Conservation (phyloP, 805 yeast species). For the Ascoidea rubescens region DNA sequence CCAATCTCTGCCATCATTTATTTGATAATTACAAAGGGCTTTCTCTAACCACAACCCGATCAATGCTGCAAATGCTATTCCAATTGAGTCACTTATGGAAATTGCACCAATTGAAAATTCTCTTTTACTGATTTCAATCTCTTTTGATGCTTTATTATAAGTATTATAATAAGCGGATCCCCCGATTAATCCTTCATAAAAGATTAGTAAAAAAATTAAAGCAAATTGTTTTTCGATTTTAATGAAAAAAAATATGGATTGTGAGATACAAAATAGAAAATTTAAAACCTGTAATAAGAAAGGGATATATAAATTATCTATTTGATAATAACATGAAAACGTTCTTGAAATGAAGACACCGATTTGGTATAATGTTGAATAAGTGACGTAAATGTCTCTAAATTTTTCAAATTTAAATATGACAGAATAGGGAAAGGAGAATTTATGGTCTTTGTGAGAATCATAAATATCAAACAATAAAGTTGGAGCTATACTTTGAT, state of each 20-base stretch:
- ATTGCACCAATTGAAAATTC: slow-evolving; percentile 78
- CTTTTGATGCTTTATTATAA: slow-evolving; percentile 61
- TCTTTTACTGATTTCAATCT: slow-evolving; percentile 33
- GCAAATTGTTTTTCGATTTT: slow-evolving; percentile 33
- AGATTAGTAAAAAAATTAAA: slow-evolving; percentile 43
- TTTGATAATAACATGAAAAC: slow-evolving; percentile 51
- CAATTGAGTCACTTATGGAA: slow-evolving; percentile 73
- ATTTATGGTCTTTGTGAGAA: slow-evolving; percentile 15
- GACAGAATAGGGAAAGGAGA: too few species aligned
- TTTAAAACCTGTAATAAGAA: slow-evolving; percentile 57
- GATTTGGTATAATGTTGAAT: slow-evolving; percentile 78
- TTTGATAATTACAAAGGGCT: slow-evolving; percentile 56
- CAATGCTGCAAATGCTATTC: slow-evolving; percentile 71
- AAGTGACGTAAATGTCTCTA: slow-evolving; percentile 83
- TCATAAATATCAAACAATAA: slow-evolving; percentile 59
- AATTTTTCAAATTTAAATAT: slow-evolving; percentile 43
- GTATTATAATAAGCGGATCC: slow-evolving; percentile 88
- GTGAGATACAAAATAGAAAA: slow-evolving; percentile 40
- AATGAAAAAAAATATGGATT: slow-evolving; percentile 46
- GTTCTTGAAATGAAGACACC: slow-evolving; percentile 92
- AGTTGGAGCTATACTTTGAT: slow-evolving; percentile 88
- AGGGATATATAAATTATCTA: slow-evolving; percentile 44
- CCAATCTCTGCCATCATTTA: slow-evolving; percentile 64
- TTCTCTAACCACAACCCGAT: slow-evolving; percentile 68
- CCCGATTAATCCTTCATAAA: slow-evolving; percentile 85